Percentiles rank a stretch among this genome's conserved stretches.
These are phyloP conservation scores for Macrophomina phaseolina DNA, from an alignment of 2,329 filamentous ascomycete genomes.

Conservation along the genomic window DNA sequence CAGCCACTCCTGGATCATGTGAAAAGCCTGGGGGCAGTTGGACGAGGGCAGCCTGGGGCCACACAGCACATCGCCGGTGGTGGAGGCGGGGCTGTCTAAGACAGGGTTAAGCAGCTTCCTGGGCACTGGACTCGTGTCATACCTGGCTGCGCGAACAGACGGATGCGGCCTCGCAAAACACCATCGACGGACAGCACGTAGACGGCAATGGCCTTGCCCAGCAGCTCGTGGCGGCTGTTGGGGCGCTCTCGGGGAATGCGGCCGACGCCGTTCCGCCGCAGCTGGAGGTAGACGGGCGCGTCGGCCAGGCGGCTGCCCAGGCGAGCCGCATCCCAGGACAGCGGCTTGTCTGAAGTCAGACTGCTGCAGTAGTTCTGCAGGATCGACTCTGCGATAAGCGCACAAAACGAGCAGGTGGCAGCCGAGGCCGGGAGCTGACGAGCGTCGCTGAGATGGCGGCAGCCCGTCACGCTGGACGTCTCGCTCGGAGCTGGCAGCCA, in stretches of 20 bases:
- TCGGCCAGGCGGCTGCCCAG: slow-evolving; percentile 28
- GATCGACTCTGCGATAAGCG: slow-evolving; percentile 32
- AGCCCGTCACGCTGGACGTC: slow-evolving; percentile 31
- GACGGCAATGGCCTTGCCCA: slow-evolving; percentile 31
- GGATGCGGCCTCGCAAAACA: slow-evolving; percentile 32
- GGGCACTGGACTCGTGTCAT: slow-evolving; percentile 21
- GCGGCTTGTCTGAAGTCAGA: slow-evolving; percentile 13
- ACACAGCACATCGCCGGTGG: slow-evolving; percentile 33
- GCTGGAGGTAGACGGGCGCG: slow-evolving; percentile 33
- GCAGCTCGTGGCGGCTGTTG: slow-evolving; percentile 9
- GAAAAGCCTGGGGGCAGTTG: slow-evolving; percentile 35
- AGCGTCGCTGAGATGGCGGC: slow-evolving; percentile 32
- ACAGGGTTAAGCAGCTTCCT: slow-evolving; percentile 29
- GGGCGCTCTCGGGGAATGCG: slow-evolving; percentile 26
- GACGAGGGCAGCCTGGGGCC: slow-evolving; percentile 32
- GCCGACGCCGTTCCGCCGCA: slow-evolving; percentile 33
- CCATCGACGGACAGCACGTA: slow-evolving; percentile 34
- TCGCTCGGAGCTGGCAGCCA: slow-evolving; percentile 31
- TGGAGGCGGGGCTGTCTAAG: slow-evolving; percentile 32
- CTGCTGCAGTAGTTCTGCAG: slow-evolving; percentile 30
- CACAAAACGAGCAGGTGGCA: slow-evolving; percentile 31
- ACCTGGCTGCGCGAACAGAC: slow-evolving; percentile 32
- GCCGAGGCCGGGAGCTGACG: slow-evolving; percentile 20
- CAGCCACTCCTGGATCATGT: slow-evolving; percentile 33
- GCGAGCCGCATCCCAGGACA: slow-evolving; percentile 27